A percentile compares a stretch with the other conserved stretches of the same genome.
phyloP scores from a whole-genome alignment of 2,329 filamentous ascomycete species.

The Colletotrichum liaoningense region DNA sequence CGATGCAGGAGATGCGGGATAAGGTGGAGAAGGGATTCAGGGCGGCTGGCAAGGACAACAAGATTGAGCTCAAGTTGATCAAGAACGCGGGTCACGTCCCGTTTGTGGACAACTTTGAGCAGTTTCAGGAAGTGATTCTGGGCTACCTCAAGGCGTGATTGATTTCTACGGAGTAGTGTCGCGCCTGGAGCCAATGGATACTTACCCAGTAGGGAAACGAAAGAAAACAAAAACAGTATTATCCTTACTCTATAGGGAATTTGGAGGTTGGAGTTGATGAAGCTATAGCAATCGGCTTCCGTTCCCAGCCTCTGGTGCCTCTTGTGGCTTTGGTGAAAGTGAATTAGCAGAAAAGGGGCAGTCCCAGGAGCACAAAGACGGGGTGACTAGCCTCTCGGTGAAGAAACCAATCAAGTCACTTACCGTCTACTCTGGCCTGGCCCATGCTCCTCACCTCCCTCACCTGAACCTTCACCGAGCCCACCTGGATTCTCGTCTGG shows the following conservation, averaged over 20 bases:
- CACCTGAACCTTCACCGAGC: not conserved
- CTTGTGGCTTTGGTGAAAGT: not conserved
- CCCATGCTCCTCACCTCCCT: not conserved
- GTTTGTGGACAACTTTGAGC: constrained; percentile 50
- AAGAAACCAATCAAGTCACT: not conserved
- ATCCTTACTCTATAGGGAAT: not conserved
- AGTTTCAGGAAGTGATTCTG: constrained; percentile 44
- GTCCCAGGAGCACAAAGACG: constrained; percentile 1
- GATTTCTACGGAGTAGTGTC: not conserved
- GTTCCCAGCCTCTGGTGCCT: constrained; percentile 24
- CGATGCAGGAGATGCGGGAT: constrained; percentile 51
- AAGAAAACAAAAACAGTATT: not conserved
- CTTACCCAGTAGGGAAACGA: not conserved
- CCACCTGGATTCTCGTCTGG: not conserved
- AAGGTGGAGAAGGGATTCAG: constrained; percentile 48
- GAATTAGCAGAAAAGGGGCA: not conserved
- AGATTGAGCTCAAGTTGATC: constrained; percentile 48
- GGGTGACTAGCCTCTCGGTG: not conserved
- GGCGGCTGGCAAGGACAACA: constrained; percentile 38
- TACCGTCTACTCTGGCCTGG: fast-evolving
- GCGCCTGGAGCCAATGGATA: not conserved
- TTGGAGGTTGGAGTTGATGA: constrained; percentile 12
- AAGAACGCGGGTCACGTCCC: constrained; percentile 51
- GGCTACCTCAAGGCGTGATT: constrained; percentile 39
- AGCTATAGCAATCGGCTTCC: constrained; percentile 12